These are phyloP conservation scores for Chamaecyparis obtusa DNA, from an alignment of 75 land plant species.

Conservation along the genomic window DNA sequence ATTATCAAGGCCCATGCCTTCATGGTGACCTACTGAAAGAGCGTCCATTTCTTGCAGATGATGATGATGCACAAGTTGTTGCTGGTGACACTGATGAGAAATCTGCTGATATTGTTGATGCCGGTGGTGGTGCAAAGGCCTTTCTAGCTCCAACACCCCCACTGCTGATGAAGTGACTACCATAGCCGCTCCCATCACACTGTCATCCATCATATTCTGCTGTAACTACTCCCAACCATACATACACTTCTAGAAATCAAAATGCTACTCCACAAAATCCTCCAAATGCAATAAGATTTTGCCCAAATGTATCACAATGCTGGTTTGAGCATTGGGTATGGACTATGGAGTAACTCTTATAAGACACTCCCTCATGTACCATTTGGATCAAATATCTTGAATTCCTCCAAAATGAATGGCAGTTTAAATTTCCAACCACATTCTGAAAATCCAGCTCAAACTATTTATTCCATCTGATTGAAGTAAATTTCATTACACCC, in stretches of 20 bases:
- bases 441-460: too few species aligned
- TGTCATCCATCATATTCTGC: constrained; percentile 5
- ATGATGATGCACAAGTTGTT: not conserved
- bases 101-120: constrained; percentile 5
- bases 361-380: not conserved
- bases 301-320: not conserved
- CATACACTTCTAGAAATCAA: too few species aligned
- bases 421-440: too few species aligned
- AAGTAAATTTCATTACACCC: too few species aligned
- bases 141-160: constrained; percentile 4
- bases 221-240: not conserved
- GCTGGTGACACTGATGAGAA: not conserved
- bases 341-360: not conserved
- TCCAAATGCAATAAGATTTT: not conserved
- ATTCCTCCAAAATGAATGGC: not conserved
- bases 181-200: constrained; percentile 1
- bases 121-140: constrained; percentile 1
- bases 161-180: not conserved
- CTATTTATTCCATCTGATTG: too few species aligned
- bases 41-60: not conserved
- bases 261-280: not conserved
- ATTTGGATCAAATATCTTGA: not conserved
- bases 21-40: not conserved
- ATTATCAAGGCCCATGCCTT: not conserved
- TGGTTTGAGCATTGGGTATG: not conserved